phyloP scores from a whole-genome alignment of 2,329 filamentous ascomycete species.

The Chalaropsis thielavioides region DNA sequence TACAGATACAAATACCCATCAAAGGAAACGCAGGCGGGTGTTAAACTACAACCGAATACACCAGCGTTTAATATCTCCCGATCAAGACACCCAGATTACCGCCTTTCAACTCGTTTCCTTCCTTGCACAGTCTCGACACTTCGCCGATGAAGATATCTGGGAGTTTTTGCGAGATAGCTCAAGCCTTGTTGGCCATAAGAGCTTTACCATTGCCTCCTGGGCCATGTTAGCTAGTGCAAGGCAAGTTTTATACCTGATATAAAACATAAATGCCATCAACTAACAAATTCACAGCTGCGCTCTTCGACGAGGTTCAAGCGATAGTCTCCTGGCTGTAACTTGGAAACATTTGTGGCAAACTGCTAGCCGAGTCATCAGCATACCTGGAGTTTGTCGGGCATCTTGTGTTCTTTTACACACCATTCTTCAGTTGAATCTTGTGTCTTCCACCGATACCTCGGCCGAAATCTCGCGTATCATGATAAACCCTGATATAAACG shows the following conservation, averaged over 20 bases:
- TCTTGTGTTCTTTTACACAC: constrained; percentile 59
- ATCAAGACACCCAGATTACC: constrained; percentile 33
- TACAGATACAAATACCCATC: constrained; percentile 30
- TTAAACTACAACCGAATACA: constrained; percentile 32
- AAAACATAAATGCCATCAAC: background rate
- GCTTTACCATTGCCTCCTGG: constrained; percentile 56
- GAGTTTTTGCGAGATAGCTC: constrained; percentile 44
- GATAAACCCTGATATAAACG: constrained; percentile 64
- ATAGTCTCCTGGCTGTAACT: constrained; percentile 20
- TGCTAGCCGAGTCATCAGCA: constrained; percentile 54
- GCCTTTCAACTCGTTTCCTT: constrained; percentile 46
- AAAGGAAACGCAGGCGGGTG: constrained; percentile 39
- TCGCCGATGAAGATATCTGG: constrained; percentile 37
- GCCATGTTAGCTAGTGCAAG: constrained; percentile 68
- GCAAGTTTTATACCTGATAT: constrained; percentile 31
- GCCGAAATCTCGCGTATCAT: constrained; percentile 60
- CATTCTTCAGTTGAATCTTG: constrained; percentile 50
- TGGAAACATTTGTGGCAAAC: constrained; percentile 71
- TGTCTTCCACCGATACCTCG: constrained; percentile 51
- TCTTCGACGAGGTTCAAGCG: constrained; percentile 16
- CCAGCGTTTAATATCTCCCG: constrained; percentile 33
- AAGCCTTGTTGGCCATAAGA: constrained; percentile 53
- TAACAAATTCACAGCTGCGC: constrained; percentile 25
- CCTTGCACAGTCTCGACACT: constrained; percentile 33
- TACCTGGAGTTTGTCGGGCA: constrained; percentile 56